Evolutionary conservation across 2,329 filamentous ascomycete species (phyloP).

Genomic region (Gyromitra esculenta): DNA sequence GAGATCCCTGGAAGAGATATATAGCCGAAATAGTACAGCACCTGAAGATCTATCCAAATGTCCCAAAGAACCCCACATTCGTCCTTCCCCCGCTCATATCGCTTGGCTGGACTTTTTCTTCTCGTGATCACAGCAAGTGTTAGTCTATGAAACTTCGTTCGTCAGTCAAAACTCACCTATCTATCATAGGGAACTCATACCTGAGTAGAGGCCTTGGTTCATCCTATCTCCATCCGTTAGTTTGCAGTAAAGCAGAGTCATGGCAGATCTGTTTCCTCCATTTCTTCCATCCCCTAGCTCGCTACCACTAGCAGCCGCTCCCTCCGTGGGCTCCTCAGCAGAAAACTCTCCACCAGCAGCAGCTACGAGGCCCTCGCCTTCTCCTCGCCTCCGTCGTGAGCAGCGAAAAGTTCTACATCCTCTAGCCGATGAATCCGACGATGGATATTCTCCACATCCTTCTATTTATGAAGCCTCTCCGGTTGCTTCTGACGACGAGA

Average conservation of each 20-base stretch:
- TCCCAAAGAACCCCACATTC: constrained; percentile 25
- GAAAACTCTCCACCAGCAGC: constrained; percentile 50
- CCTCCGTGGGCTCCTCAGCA: constrained; percentile 24
- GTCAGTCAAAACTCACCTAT: constrained; percentile 10
- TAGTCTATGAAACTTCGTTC: background rate
- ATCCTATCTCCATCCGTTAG: background rate
- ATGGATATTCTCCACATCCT: constrained; percentile 55
- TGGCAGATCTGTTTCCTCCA: constrained; percentile 44
- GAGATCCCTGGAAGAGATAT: constrained; percentile 29
- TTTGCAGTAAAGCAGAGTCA: constrained; percentile 9
- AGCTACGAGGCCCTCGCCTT: constrained; percentile 34
- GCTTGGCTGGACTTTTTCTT: constrained; percentile 1
- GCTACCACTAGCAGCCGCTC: constrained; percentile 20
- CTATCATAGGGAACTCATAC: constrained; percentile 6
- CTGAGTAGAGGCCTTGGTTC: background rate
- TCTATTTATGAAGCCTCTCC: constrained; percentile 55
- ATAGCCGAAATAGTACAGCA: constrained; percentile 31
- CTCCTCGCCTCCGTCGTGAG: constrained; percentile 44
- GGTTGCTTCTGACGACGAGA: constrained; percentile 52
- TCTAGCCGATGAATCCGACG: constrained; percentile 53
- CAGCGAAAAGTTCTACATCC: constrained; percentile 53
- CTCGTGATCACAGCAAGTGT: background rate
- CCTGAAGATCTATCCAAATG: constrained; percentile 27
- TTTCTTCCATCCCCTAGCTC: constrained; percentile 42
- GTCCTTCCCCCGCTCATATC: constrained; percentile 17